Conservation (phyloP, 83 land plant species). For the Isoetes engelmannii region DNA sequence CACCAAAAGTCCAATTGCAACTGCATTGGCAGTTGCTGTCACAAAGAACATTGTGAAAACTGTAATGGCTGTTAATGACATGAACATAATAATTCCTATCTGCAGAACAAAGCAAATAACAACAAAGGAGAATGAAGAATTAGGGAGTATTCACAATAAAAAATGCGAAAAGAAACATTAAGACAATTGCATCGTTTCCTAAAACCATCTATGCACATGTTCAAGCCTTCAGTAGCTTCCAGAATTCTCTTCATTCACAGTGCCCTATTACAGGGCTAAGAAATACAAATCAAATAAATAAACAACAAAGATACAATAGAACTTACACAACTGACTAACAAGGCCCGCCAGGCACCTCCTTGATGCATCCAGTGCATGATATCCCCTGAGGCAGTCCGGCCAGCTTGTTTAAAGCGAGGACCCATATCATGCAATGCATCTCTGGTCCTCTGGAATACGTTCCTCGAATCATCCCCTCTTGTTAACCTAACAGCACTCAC, state of each 20-base stretch:
- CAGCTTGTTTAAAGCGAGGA: constrained; percentile 41
- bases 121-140: not conserved
- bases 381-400: constrained; percentile 29
- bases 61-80: constrained; percentile 55
- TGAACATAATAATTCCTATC: constrained; percentile 58
- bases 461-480: not conserved
- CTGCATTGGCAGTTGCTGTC: constrained; percentile 62
- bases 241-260: too few species aligned
- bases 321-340: constrained; percentile 60
- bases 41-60: constrained; percentile 59
- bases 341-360: constrained; percentile 56
- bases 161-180: too few species aligned
- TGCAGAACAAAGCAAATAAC: constrained; percentile 14
- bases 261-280: too few species aligned
- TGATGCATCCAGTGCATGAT: constrained; percentile 57
- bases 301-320: not conserved
- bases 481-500: too few species aligned
- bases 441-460: constrained; percentile 28
- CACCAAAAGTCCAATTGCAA: constrained; percentile 51
- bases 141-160: too few species aligned
- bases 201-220: too few species aligned
- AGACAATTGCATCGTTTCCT: too few species aligned
- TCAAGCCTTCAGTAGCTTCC: too few species aligned
- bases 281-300: too few species aligned
- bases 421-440: constrained; percentile 22